Base-by-base conservation (phyloP, 495 filamentous ascomycete species). In the Hypoxylon lenormandii region DNA sequence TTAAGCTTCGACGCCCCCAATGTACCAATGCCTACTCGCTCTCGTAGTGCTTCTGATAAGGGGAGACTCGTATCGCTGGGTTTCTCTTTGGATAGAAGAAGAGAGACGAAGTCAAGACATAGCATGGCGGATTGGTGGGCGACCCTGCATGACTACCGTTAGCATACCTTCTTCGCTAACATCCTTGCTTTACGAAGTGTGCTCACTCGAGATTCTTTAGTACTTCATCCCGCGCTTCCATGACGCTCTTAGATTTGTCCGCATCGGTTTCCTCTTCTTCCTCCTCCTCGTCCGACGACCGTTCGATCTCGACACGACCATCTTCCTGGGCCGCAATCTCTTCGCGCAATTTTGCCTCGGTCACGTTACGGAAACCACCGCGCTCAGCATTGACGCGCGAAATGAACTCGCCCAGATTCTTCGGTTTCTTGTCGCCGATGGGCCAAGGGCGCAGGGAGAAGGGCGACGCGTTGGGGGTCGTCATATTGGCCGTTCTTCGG, bases 41-140 rank as follows among this genome's bases (percentile, higher is more conserved):
- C 81, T 72, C 91, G 92, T 33, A 97, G 82, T 19, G 73, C 82
- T 8, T 84, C 79, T 11, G 89, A 93, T 66, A 97, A 86, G 26
- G 91, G 42, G 86, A 26, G 91, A 33, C 30, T 90, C 30, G 79
- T 74, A 61, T 86, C 86, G 19, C 86, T 84, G 3, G 91, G 89
- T 2, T 83, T 80, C 66, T 95, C 84, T 73, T 92, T 92, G 7
- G 93, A 92, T 1, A 96, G 81, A 1, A 97, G 79, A 8, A 97
- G 86, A 11, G 95, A 97, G 38, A 97, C 77, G 66, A 92, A 91
- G 73, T 98, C 93, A 50, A 97, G 86, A 3, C 87, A 86, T 22
- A 88, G 80, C 73, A 87, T 75, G 40, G 90, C 85, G 69, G 90
- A 85, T 73, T 89, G 86, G 37, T 88, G 83, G 4, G 92, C 92